Evolutionary conservation across 371 early-diverging fungal genomes (phyloP).

Genomic region (Mortierella sp.): DNA sequence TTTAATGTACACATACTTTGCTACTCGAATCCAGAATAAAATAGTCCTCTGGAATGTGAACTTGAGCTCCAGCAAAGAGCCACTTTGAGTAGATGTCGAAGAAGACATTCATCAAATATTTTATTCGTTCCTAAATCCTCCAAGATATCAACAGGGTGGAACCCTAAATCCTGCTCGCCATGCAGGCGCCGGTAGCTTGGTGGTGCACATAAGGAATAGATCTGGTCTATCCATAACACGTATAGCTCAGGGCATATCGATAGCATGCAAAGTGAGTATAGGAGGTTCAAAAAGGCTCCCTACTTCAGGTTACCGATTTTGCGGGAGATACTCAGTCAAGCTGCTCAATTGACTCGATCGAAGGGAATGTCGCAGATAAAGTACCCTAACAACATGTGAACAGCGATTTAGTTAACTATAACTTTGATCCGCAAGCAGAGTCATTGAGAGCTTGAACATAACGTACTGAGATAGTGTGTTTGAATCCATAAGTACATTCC

Average conservation of each 20-base stretch:
- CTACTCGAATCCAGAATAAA: conserved; percentile 3
- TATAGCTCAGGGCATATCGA: too few species aligned
- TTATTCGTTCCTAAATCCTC: too few species aligned
- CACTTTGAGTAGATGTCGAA: too few species aligned
- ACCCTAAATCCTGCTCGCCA: too few species aligned
- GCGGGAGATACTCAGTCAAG: background rate
- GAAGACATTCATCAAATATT: too few species aligned
- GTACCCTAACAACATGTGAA: conserved; percentile 14
- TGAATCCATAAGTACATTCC: conserved; percentile 18
- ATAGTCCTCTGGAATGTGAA: too few species aligned
- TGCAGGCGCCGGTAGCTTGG: too few species aligned
- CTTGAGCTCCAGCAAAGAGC: too few species aligned
- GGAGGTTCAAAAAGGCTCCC: background rate
- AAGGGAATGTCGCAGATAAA: conserved; percentile 12
- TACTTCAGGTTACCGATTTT: background rate
- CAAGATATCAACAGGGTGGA: too few species aligned
- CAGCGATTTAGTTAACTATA: background rate
- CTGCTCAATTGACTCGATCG: conserved; percentile 14
- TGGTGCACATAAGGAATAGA: too few species aligned
- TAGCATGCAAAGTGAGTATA: too few species aligned
- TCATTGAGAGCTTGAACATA: background rate
- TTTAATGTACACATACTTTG: background rate
- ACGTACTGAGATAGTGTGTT: conserved; percentile 25
- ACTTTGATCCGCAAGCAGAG: background rate
- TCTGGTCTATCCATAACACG: too few species aligned